Conservation (phyloP, 176 grass and related monocot species). For the Aegilops longissima region DNA sequence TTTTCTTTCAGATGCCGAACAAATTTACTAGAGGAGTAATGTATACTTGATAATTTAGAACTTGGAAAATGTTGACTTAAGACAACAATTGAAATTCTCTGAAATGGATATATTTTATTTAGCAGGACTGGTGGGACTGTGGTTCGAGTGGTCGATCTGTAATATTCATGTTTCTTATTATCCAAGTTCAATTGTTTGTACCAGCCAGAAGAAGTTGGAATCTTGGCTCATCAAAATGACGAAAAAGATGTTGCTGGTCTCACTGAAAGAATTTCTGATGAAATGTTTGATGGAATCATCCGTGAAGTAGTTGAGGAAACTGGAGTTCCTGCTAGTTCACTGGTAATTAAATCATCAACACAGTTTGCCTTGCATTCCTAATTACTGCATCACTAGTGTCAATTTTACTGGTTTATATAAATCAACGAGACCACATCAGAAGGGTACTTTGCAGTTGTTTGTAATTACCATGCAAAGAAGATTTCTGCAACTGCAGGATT, state of each 20-base stretch:
- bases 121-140: neutral
- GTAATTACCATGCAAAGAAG: neutral
- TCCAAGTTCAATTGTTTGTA: constrained; percentile 35
- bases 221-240: constrained; percentile 59
- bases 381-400: neutral
- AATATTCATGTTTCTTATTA: neutral
- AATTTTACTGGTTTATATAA: neutral
- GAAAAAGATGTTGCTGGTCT: constrained; percentile 29
- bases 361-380: neutral
- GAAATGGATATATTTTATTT: constrained; percentile 1
- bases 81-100: neutral
- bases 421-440: neutral
- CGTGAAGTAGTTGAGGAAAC: constrained; percentile 98
- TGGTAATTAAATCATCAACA: constrained; percentile 44
- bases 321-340: constrained; percentile 72
- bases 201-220: constrained; percentile 88
- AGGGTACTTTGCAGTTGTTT: neutral
- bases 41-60: neutral
- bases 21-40: neutral
- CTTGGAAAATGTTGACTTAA: neutral
- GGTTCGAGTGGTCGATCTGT: neutral
- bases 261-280: constrained; percentile 57
- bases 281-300: constrained; percentile 94
- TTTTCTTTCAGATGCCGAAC: neutral
- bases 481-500: neutral